A percentile compares a stretch with the other conserved stretches of the same genome.
Conservation (phyloP, 23 red algal genomes). For the Gracilaria gracilis region DNA sequence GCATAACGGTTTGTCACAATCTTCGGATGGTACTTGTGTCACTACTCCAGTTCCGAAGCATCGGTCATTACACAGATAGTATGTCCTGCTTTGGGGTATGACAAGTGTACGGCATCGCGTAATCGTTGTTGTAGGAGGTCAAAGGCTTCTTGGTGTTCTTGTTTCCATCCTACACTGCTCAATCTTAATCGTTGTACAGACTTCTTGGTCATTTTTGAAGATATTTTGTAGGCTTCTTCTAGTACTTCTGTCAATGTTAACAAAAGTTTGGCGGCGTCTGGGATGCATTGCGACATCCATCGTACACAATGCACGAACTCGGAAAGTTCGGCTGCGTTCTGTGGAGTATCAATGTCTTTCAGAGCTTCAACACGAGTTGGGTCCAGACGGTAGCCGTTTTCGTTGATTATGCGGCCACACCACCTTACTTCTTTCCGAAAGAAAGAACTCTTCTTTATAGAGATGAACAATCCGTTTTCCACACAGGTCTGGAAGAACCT, state of each 20-base stretch:
- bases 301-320: conserved; percentile 29
- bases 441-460: conserved; percentile 31
- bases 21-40: background rate
- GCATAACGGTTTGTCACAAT: background rate
- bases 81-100: conserved; percentile 25
- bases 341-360: conserved; percentile 24
- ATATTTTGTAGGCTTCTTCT: conserved; percentile 24
- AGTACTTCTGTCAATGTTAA: conserved; percentile 11
- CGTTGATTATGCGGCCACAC: conserved; percentile 48
- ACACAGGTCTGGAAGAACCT: background rate
- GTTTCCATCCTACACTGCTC: background rate
- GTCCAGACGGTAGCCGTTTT: conserved; percentile 29
- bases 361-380: conserved; percentile 2
- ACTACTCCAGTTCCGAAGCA: conserved; percentile 23
- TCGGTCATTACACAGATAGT: conserved; percentile 37
- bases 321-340: conserved; percentile 21
- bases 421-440: background rate
- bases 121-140: conserved; percentile 13
- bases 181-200: background rate
- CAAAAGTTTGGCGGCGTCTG: background rate
- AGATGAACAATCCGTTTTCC: conserved; percentile 11
- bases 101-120: conserved; percentile 7
- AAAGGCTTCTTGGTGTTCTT: conserved; percentile 32
- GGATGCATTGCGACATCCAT: conserved; percentile 47
- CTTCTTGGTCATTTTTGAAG: background rate